Base-by-base conservation (phyloP, 306 rosid species). In the Inga leiocalycina region DNA sequence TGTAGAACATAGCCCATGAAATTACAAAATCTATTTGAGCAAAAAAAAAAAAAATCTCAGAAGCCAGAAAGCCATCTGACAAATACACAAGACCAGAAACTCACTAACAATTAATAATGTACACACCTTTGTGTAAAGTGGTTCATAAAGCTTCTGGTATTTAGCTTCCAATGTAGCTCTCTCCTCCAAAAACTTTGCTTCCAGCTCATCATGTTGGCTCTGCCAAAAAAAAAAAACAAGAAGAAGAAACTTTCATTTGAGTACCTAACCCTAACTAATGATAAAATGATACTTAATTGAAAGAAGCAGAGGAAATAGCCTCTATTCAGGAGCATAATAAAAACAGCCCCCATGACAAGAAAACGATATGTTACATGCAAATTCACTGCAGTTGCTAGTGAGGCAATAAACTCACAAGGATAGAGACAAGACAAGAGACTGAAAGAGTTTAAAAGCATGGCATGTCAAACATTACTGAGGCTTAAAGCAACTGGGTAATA, bases 171-270 rank as follows among this genome's bases (percentile, higher is more conserved):
- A 82, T 67, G 67, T 49, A 14, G 89, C 86, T 73, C 88, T 77
- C 77, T 89, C 92, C 81, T 85, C 89, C 75, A 89, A 76, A 70
- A 81, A 85, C 79, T 87, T 84, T n/a, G 85, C 74, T 82, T 85
- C 85, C 73, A 85, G 49, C 64, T 81, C 86, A 45, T 87, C 84
- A 76, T 87, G 88, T 68, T 79, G 64, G 5, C 27, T 48, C 92
- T 89, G 84, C 82, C 32, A 34, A 12, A 11, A 76, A 82, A 57
- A 71, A 22, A 16, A 45, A 59, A 59, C 64, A 73, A 52, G 14
- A 79, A 49, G 30, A 83, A 62, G 48, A 81, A 19, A 64, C 48
- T 59, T 35, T 77, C 79, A 81, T 73, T 81, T 68, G 27, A 52
- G 56, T 1, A 19, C 30, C 80, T 65, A 54, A 32, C 19, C 30